Evolutionary conservation across 495 filamentous ascomycete genomes (phyloP).

Genomic region (Penicillium flavigenum): DNA sequence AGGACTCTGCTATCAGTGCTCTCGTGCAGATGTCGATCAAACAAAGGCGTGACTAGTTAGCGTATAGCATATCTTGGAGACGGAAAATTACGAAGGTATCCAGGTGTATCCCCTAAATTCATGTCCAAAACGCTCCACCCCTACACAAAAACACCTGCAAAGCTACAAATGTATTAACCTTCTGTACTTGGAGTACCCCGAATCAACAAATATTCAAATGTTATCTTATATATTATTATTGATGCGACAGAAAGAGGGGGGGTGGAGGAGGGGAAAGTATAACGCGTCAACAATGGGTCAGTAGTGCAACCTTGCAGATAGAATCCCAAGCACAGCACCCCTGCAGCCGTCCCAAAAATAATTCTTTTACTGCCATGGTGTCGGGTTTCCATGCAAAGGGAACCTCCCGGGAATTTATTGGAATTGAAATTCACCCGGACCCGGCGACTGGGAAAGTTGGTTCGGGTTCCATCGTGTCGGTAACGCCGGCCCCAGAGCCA

Average conservation of each 20-base stretch:
- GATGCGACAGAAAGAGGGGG: too few species aligned
- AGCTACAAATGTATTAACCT: neutral
- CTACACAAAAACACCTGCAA: neutral
- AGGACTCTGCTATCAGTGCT: neutral
- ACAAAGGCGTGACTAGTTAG: neutral
- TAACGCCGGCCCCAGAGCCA: slow-evolving; percentile 26
- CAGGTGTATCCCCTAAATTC: neutral
- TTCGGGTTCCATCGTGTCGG: slow-evolving; percentile 29
- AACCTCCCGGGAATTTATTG: slow-evolving; percentile 17
- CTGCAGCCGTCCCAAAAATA: slow-evolving; percentile 17
- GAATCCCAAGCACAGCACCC: slow-evolving; percentile 13
- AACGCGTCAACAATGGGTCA: neutral
- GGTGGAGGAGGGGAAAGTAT: neutral
- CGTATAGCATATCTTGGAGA: neutral
- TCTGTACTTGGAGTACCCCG: slow-evolving; percentile 20
- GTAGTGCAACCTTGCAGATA: slow-evolving; percentile 3
- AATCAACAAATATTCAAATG: neutral
- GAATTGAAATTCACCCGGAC: slow-evolving; percentile 22
- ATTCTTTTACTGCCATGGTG: slow-evolving; percentile 18
- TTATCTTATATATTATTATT: too few species aligned
- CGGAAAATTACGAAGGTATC: neutral
- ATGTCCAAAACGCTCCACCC: neutral
- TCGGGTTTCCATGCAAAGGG: slow-evolving; percentile 23
- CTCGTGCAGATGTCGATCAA: slow-evolving; percentile 1
- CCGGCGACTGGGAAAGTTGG: slow-evolving; percentile 27